phyloP scores from a whole-genome alignment of 768 basidiomycete genomes.

The Phlebiopsis flavidoalba region DNA sequence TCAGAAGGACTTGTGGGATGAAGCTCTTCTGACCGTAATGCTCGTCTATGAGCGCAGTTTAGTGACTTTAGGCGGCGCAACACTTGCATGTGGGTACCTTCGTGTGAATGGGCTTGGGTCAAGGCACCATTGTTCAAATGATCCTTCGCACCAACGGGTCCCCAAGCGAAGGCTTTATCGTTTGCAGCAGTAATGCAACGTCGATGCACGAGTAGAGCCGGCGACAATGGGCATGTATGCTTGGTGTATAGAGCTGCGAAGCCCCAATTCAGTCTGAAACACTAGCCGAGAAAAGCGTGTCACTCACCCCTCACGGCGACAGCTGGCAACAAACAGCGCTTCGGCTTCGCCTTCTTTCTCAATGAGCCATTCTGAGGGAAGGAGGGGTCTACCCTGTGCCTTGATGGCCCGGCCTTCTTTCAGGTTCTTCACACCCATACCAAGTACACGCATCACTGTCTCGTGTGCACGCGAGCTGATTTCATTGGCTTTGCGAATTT shows the following conservation, averaged over 20 bases:
- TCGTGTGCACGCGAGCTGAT: constrained; percentile 91
- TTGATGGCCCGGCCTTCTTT: constrained; percentile 27
- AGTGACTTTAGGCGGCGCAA: too few species aligned
- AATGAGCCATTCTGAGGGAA: constrained; percentile 84
- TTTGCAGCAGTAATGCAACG: constrained; percentile 95
- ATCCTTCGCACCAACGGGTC: constrained; percentile 56
- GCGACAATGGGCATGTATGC: constrained; percentile 94
- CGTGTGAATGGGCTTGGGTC: constrained; percentile 25
- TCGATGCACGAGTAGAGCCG: constrained; percentile 79
- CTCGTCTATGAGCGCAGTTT: neutral
- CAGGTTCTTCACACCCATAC: constrained; percentile 58
- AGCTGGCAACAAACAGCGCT: constrained; percentile 88
- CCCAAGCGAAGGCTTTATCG: constrained; percentile 82
- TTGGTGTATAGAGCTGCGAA: constrained; percentile 67
- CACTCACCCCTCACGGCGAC: constrained; percentile 79
- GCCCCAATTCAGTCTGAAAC: neutral
- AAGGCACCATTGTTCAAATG: constrained; percentile 48
- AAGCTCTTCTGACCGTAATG: constrained; percentile 29
- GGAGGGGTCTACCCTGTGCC: constrained; percentile 42
- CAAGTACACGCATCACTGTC: constrained; percentile 87
- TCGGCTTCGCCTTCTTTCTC: constrained; percentile 93
- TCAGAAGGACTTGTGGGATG: constrained; percentile 72
- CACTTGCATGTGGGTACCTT: constrained; percentile 6
- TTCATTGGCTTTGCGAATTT: constrained; percentile 72
- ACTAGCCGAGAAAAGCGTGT: neutral